Evolutionary conservation across 306 rosid species (phyloP), one percentile per base, ranked within the genome.

Genomic region (Acacia confusa): DNA sequence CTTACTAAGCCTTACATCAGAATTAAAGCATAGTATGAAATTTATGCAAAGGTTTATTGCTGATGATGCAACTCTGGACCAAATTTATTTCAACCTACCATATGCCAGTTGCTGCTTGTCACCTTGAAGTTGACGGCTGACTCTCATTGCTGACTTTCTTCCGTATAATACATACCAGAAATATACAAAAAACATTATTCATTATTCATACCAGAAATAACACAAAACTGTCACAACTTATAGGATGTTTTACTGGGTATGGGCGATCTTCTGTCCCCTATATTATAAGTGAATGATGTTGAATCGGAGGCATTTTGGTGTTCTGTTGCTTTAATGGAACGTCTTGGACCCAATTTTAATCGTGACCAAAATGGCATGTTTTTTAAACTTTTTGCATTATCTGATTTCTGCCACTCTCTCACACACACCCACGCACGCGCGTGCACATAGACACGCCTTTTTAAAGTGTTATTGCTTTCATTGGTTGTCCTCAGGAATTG

Each of bases 281-380:
- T 95, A 88, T 89, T 95, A 87, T 95, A 84, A 74, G 93, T 93
- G 76, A 85, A 87, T 92, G 92, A 70, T 57, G 96, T 92, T 87
- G 99, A 93, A 75, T 89, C 98, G 4, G 94, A 92, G 76, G 87
- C 98, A 69, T 95, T 95, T 87, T 93, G 99, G 99, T 93, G 97
- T 85, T 95, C 93, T 81, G 99, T 89, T 86, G 91, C 95, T 40
- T 82, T 95, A 63, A 89, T 95, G 98, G 97, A 90, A 76, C 94
- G 97, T 45, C 93, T 95, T 34, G 98, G 99, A 81, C 97, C 97
- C 68, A 95, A 95, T 87, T 95, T 95, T 87, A 93, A 95, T 79
- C 99, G 98, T 43, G 99, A 95, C 85, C 98, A 93, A 85, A 95
- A 88, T 65, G 99, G 98, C 88, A 95, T 95, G 99, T 98, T 90